These are phyloP conservation scores for Metschnikowia chrysomelidarum DNA, from an alignment of 805 yeast species.

Conservation along the genomic window DNA sequence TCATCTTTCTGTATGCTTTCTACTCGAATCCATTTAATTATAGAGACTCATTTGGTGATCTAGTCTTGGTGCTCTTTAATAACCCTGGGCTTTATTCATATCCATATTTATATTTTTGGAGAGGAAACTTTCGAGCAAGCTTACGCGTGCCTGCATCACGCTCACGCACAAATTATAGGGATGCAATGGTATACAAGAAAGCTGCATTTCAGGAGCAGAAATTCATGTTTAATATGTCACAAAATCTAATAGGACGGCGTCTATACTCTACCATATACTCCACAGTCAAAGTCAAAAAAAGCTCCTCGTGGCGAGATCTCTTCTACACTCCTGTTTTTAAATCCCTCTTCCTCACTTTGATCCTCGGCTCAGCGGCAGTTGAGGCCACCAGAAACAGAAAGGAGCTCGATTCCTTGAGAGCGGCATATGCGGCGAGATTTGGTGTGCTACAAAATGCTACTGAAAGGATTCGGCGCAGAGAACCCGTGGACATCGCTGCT, in stretches of 20 bases:
- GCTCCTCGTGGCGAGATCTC: slow-evolving; percentile 28
- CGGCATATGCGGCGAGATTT: slow-evolving; percentile 38
- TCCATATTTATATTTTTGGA: too few species aligned
- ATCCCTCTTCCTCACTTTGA: slow-evolving; percentile 34
- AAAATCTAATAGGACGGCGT: slow-evolving; percentile 3
- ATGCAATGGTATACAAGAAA: too few species aligned
- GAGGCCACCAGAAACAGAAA: slow-evolving; percentile 47
- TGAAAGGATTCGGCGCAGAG: slow-evolving; percentile 29
- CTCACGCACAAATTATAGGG: too few species aligned
- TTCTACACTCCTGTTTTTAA: slow-evolving; percentile 36
- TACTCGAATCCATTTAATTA: too few species aligned
- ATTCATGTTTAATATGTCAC: too few species aligned
- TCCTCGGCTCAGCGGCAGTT: slow-evolving; percentile 46
- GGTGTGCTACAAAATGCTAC: slow-evolving; percentile 31
- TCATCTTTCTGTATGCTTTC: too few species aligned
- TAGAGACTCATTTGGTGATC: too few species aligned
- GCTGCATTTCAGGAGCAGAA: too few species aligned
- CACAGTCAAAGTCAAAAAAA: slow-evolving; percentile 14
- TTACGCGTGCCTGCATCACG: too few species aligned
- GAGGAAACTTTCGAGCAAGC: too few species aligned
- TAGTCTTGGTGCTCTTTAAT: too few species aligned
- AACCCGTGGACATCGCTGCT: slow-evolving; percentile 41
- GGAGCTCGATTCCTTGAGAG: slow-evolving; percentile 40
- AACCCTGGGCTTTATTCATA: too few species aligned
- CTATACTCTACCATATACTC: slow-evolving; percentile 11